Base-by-base conservation (phyloP, 352 stramenopile species). In the Thraustochytrium striatum region DNA sequence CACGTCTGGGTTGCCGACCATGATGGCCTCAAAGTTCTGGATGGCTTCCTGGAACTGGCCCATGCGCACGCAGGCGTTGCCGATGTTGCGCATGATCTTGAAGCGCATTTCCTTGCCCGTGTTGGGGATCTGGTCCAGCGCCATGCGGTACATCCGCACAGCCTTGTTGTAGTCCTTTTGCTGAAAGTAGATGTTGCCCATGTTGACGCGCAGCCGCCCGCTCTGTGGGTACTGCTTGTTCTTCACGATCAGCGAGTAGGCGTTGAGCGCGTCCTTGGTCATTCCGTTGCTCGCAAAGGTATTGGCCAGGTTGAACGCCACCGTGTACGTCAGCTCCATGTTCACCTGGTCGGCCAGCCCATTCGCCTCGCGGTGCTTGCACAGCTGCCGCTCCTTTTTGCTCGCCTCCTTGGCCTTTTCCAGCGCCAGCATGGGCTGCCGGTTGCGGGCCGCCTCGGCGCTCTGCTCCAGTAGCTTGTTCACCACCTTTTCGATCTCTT, bases 101-200 rank as follows among this genome's bases (percentile, higher is more conserved):
- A 95, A 95, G 3, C 91, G 87, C 33, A 97, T 88, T 72, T 97
- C 89, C 84, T 97, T 97, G 81, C 92, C 93, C 55, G 89, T 95
- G 81, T 91, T 93, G 0, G 90, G 87, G 82, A 97, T 97, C 85
- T 98, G 94, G 72, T 98, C 95, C 38, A 98, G 85, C 32, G 95
- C 94, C 94, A 98, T 98, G 78, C 93, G 88, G 83, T 98, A 98
- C 90, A 97, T 97, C 80, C 94, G 95, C 43, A 98, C 97, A 0
- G 95, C 95, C 39, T 95, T 91, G 13, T 90, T 86, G 81, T 90
- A 98, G 79, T 97, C 88, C 83, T 96, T 87, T 85, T 98, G 92
- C 61, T 95, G 87, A 82, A 94, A 98, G 88, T 98, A 97, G 57
- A 98, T 94, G 82, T 98, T 98, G 32, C 94, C 95, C 91, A 98